Percentiles rank a stretch among this genome's conserved stretches.
phyloP scores from a whole-genome alignment of 164 flowering plant genomes.

The Tetrastigma voinierianum region DNA sequence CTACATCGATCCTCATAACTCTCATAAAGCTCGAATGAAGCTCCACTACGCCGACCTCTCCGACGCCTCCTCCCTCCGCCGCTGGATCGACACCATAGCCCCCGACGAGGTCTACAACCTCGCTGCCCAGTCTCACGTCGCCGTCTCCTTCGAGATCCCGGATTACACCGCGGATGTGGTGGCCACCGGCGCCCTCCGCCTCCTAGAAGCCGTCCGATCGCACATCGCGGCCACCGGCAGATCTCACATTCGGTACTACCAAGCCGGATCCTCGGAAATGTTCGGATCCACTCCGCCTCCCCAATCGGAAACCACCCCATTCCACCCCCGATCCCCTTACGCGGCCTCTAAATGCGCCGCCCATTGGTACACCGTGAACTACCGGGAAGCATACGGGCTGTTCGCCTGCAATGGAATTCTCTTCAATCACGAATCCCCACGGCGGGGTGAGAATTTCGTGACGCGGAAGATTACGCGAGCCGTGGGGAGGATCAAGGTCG shows the following conservation, averaged over 20 bases:
- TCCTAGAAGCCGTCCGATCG: conserved; percentile 85
- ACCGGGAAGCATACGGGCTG: conserved; percentile 89
- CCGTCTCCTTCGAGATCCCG: conserved; percentile 96
- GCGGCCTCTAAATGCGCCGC: conserved; percentile 93
- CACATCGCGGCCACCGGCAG: conserved; percentile 76
- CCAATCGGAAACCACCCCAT: conserved; percentile 74
- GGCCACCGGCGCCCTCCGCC: conserved; percentile 92
- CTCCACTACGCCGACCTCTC: conserved; percentile 93
- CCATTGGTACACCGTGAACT: conserved; percentile 97
- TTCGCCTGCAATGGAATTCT: conserved; percentile 88
- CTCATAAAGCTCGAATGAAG: conserved; percentile 72
- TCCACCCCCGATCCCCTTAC: conserved; percentile 95
- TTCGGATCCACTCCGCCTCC: conserved; percentile 94
- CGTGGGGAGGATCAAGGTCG: conserved; percentile 84
- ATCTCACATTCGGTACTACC: conserved; percentile 65
- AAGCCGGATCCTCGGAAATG: conserved; percentile 97
- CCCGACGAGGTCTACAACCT: conserved; percentile 97
- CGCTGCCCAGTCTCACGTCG: conserved; percentile 96
- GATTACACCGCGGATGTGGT: conserved; percentile 97
- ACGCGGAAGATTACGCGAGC: conserved; percentile 92
- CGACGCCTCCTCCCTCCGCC: conserved; percentile 96
- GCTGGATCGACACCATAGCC: conserved; percentile 76
- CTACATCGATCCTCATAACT: conserved; percentile 94
- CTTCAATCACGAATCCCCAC: conserved; percentile 89
- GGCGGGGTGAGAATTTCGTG: conserved; percentile 92